A percentile compares a stretch with the other conserved stretches of the same genome.
These are phyloP conservation scores for Crithidia fasciculata DNA, from an alignment of 208 protist species.

Conservation along the genomic window DNA sequence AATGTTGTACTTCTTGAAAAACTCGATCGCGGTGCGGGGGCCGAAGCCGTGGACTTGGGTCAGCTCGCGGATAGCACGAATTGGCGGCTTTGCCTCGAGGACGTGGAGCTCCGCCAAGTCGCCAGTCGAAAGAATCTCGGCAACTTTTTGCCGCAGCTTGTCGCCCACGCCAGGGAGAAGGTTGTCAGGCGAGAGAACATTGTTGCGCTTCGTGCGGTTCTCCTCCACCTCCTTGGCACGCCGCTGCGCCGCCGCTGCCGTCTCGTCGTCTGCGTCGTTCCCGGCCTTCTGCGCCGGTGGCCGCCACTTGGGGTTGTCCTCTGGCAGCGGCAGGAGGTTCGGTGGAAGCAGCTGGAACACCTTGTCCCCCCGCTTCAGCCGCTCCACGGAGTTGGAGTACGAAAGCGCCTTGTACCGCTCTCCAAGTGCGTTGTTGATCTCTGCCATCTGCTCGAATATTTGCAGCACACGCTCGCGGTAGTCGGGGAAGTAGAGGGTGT, in stretches of 20 bases:
- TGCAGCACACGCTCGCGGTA: slow-evolving; percentile 76
- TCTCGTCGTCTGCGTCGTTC: slow-evolving; percentile 1
- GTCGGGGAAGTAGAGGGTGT: slow-evolving; percentile 66
- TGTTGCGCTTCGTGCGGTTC: slow-evolving; percentile 46
- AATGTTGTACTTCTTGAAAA: slow-evolving; percentile 76
- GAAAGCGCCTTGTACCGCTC: slow-evolving; percentile 83
- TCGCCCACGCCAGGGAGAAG: slow-evolving; percentile 59
- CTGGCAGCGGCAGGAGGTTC: slow-evolving; percentile 63
- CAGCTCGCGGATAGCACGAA: slow-evolving; percentile 78
- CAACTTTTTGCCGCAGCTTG: slow-evolving; percentile 77
- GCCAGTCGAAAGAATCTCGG: slow-evolving; percentile 82
- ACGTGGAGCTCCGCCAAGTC: slow-evolving; percentile 72
- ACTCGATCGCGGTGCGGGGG: slow-evolving; percentile 77
- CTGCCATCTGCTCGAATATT: slow-evolving; percentile 79
- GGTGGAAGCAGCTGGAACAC: slow-evolving; percentile 76
- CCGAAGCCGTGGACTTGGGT: slow-evolving; percentile 88
- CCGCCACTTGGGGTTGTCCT: slow-evolving; percentile 37
- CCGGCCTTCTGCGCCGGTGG: not conserved
- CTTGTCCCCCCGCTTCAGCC: slow-evolving; percentile 65
- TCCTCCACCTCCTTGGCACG: slow-evolving; percentile 34
- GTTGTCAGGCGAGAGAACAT: slow-evolving; percentile 35
- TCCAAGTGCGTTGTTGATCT: slow-evolving; percentile 79
- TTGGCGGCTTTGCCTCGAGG: slow-evolving; percentile 74
- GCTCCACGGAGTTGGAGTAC: slow-evolving; percentile 64
- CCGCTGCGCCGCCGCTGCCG: slow-evolving; percentile 2